These are phyloP conservation scores for Mucor saturninus DNA, from an alignment of 371 early-diverging fungal species.

Conservation along the genomic window DNA sequence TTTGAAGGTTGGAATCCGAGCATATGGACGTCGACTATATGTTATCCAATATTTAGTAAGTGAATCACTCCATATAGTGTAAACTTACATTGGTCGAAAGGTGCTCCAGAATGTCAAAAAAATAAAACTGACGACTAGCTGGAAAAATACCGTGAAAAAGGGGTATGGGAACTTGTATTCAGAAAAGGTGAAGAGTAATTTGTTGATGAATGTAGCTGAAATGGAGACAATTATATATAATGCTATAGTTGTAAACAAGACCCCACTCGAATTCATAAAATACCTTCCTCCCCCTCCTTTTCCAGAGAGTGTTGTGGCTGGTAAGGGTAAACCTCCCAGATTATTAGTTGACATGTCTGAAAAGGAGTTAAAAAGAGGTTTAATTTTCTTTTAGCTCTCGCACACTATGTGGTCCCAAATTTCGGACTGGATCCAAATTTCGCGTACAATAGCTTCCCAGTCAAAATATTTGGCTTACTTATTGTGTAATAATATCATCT, in stretches of 20 bases:
- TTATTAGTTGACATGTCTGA: conserved; percentile 7
- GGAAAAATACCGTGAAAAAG: conserved; percentile 60
- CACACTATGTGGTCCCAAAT: no score
- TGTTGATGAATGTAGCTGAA: conserved; percentile 64
- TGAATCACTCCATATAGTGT: background rate
- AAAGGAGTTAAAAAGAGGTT: background rate
- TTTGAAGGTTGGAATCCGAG: conserved; percentile 51
- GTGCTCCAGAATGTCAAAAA: conserved; percentile 50
- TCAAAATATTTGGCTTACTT: no score
- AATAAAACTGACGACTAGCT: conserved; percentile 54
- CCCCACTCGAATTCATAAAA: conserved; percentile 13
- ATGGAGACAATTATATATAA: conserved; percentile 58
- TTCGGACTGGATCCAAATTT: no score
- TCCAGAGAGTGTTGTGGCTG: conserved; percentile 15
- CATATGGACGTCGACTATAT: background rate
- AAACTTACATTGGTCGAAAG: conserved; percentile 45
- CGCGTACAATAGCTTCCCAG: no score
- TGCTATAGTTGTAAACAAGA: conserved; percentile 35
- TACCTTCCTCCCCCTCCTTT: conserved; percentile 8
- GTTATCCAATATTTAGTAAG: background rate
- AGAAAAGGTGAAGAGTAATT: conserved; percentile 56
- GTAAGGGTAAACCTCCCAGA: conserved; percentile 25
- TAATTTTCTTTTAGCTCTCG: no score
- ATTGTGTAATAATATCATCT: no score
- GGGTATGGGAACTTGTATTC: conserved; percentile 65